Base-by-base conservation (phyloP, 2,329 filamentous ascomycete genomes). In the Xylaria hypoxylon region DNA sequence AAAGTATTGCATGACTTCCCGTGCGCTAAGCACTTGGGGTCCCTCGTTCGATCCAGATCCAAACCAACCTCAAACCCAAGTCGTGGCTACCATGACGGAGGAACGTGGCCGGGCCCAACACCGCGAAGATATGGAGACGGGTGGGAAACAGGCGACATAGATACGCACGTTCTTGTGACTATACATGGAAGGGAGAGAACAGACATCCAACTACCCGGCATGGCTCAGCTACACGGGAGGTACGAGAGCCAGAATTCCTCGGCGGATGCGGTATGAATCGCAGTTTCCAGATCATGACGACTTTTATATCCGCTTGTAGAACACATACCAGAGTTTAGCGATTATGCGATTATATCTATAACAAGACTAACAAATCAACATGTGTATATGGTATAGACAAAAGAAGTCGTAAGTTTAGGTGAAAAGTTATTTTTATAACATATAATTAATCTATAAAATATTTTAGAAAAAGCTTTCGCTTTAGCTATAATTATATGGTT, bases 141-240 rank as follows among this genome's bases (percentile, higher is more conserved):
- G 7, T 64, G 57, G 61, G 57, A 47, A 22, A 19, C 10, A 1
- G 44, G 45, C 19, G 56, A 62, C 24, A 13, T 40, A 4, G 65
- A 67, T 53, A 67, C 65, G 3, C 57, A 64, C 13, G 56, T 64
- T 8, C 61, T 67, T 2, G 52, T 67, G 15, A 60, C 61, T 7
- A 44, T 59, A 31, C 11, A 24, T 28, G 33, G 44, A 17, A 53
- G 53, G 2, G 53, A 64, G 17, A 50, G 33, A 1, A 64, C 64
- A 22, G 56, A 53, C n/a, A 45, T 67, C 22, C 15, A 44, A 19
- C 3, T 52, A 8, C 44, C 44, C 13, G 44, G 15, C 8, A 8
- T 5, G 42, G 51, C 33, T 11, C 57, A 45, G 0, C 17, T 50
- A 22, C 48, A 52, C n/a, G 44, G 44, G 19, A 44, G 28, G 51